These are phyloP conservation scores for Pseudogymnoascus sp. DNA, from an alignment of 2,329 filamentous ascomycete genomes.

Conservation along the genomic window DNA sequence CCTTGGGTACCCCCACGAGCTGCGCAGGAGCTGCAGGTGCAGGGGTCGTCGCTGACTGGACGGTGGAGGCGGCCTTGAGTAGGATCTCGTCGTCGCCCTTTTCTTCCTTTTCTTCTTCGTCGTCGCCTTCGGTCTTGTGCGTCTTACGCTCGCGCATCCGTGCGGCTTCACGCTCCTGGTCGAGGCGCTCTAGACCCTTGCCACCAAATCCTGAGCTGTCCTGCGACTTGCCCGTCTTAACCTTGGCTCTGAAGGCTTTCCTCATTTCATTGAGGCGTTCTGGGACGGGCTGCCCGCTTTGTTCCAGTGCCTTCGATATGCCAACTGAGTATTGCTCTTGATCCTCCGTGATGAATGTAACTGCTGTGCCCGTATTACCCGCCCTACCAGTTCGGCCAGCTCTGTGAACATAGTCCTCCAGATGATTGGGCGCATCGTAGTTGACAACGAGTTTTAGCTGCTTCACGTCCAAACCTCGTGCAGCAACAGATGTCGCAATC, in stretches of 20 bases:
- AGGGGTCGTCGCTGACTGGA: slow-evolving; percentile 48
- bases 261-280: slow-evolving; percentile 58
- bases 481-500: slow-evolving; percentile 91
- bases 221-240: slow-evolving; percentile 87
- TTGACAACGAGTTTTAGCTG: slow-evolving; percentile 94
- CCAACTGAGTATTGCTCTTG: slow-evolving; percentile 87
- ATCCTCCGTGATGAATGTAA: slow-evolving; percentile 86
- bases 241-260: slow-evolving; percentile 75
- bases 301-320: slow-evolving; percentile 73
- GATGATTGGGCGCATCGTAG: slow-evolving; percentile 85
- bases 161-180: slow-evolving; percentile 82
- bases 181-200: slow-evolving; percentile 84
- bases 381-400: slow-evolving; percentile 90
- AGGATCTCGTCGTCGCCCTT: slow-evolving; percentile 62
- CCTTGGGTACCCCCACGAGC: slow-evolving; percentile 41
- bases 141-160: slow-evolving; percentile 80
- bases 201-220: slow-evolving; percentile 86
- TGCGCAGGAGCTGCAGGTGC: slow-evolving; percentile 27
- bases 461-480: slow-evolving; percentile 91
- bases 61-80: slow-evolving; percentile 57
- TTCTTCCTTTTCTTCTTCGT: slow-evolving; percentile 70
- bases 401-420: slow-evolving; percentile 95
- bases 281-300: slow-evolving; percentile 78
- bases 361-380: slow-evolving; percentile 87
- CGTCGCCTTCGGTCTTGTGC: slow-evolving; percentile 78